Evolutionary conservation across 345 rosid genomes (phyloP), one percentile per base, ranked within the genome.

Genomic region (Lepidium aucheri): DNA sequence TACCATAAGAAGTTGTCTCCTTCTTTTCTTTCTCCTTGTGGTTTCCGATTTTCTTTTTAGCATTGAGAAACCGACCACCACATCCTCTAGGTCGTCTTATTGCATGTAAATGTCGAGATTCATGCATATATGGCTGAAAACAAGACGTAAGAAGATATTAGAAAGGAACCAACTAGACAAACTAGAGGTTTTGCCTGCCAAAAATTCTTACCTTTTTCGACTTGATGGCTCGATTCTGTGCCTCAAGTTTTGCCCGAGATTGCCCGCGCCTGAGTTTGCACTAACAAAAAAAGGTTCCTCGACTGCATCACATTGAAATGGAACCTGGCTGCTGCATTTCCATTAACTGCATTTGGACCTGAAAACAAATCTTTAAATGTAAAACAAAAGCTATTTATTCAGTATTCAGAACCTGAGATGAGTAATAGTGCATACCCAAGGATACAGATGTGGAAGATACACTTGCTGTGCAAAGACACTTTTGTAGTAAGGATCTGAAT

Each of bases 261-360:
- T 94, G 95, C 42, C 99, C 84, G 13, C 99, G 95, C 57, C 99
- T 80, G 81, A 94, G 73, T 77, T 90, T 58, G 99, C 99, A 66
- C 90, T 94, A 35, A 94, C 99, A 82, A 90, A 94, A 39, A 94
- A 96, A 55, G 99, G 99, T 59, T 94, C 99, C 72, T 94, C 99
- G 65, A 94, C 81, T 55, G 97, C 85, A 79, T 86, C 92, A 26
- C 97, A 77, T 60, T 90, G 96, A 76, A 94, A 74, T 53, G 99
- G 99, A 74, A 94, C 96, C 99, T 73, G 88, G 92, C 69, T 94
- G 99, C 78, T 94, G 99, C 72, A 90, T 86, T 76, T 92, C 97
- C 96, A 94, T 90, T 40, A 94, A 79, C 84, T 94, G 97, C 77
- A 90, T 77, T 52, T 90, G 97, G 67, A 88, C 96, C 94, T 88